A percentile compares a stretch with the other conserved stretches of the same genome.
These are phyloP conservation scores for Fusarium albosuccineum DNA, from an alignment of 2,329 filamentous ascomycete genomes.

Conservation along the genomic window DNA sequence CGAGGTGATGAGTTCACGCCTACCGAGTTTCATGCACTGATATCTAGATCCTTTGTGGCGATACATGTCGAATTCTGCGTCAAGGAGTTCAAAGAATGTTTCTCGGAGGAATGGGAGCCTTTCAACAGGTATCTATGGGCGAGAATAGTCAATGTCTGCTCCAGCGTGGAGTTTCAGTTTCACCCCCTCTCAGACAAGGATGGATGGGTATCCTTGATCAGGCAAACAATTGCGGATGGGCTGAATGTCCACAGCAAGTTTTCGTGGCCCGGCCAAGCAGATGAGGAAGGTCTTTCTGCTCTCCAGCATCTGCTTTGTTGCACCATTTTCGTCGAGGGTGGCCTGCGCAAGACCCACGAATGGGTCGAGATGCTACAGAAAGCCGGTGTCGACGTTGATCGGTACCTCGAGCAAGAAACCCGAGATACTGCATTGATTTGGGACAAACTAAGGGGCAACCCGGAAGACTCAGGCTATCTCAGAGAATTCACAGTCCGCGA, in stretches of 20 bases:
- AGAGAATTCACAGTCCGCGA: background rate
- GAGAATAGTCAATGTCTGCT: background rate
- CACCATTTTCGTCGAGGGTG: background rate
- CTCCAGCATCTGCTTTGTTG: background rate
- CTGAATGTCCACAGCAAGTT: background rate
- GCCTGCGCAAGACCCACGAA: background rate
- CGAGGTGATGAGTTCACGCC: background rate
- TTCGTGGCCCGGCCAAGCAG: accelerated
- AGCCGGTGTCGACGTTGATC: slow-evolving; percentile 2
- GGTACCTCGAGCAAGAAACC: background rate
- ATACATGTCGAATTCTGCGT: background rate
- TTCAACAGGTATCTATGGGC: background rate
- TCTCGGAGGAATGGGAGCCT: background rate
- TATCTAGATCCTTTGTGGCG: background rate
- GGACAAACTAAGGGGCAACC: background rate
- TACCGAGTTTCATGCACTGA: background rate
- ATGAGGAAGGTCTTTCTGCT: background rate
- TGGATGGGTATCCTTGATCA: background rate
- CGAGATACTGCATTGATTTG: background rate
- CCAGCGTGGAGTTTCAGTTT: no score
- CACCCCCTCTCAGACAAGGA: background rate
- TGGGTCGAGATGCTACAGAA: slow-evolving; percentile 4
- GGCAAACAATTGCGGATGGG: slow-evolving; percentile 1
- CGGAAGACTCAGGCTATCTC: accelerated
- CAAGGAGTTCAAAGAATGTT: slow-evolving; percentile 1